Percentiles rank a stretch among this genome's conserved stretches.
These are phyloP conservation scores for Cyclotella atomus DNA, from an alignment of 108 stramenopile species.

Conservation along the genomic window DNA sequence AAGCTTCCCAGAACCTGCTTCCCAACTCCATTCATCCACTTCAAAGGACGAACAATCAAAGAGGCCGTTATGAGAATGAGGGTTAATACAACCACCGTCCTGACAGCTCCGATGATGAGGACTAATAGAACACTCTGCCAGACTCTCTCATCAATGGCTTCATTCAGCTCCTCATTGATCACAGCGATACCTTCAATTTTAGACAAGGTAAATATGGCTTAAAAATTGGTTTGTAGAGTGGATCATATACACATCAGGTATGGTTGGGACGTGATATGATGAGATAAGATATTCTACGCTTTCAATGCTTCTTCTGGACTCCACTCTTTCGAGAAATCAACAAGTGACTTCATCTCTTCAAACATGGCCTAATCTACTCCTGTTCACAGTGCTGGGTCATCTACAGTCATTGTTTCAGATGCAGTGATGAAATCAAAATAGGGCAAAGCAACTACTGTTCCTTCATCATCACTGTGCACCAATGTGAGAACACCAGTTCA, in stretches of 20 bases:
- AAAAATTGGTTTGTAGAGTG: conserved; percentile 48
- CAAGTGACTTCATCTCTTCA: conserved; percentile 20
- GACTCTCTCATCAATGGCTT: conserved; percentile 37
- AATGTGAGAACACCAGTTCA: conserved; percentile 25
- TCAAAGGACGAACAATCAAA: conserved; percentile 51
- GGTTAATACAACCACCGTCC: conserved; percentile 37
- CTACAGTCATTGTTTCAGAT: conserved; percentile 1
- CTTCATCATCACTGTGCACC: conserved; percentile 39
- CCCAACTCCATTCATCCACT: conserved; percentile 55
- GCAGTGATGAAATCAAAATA: conserved; percentile 4
- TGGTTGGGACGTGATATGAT: conserved; percentile 29
- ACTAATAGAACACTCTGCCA: conserved; percentile 22
- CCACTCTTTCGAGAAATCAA: conserved; percentile 15
- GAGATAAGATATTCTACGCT: conserved; percentile 21
- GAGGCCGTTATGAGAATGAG: conserved; percentile 39
- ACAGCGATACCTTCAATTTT: conserved; percentile 20
- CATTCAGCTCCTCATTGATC: conserved; percentile 34
- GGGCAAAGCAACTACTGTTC: conserved; percentile 24
- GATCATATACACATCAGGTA: conserved; percentile 44
- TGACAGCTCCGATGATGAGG: conserved; percentile 34
- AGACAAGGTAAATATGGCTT: conserved; percentile 31
- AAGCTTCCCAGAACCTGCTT: conserved; percentile 45
- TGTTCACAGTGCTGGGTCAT: conserved; percentile 6
- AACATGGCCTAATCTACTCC: conserved; percentile 16
- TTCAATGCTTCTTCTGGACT: conserved; percentile 25